Base-by-base conservation (phyloP, 768 basidiomycete species). In the Leccinum rimulosum region DNA sequence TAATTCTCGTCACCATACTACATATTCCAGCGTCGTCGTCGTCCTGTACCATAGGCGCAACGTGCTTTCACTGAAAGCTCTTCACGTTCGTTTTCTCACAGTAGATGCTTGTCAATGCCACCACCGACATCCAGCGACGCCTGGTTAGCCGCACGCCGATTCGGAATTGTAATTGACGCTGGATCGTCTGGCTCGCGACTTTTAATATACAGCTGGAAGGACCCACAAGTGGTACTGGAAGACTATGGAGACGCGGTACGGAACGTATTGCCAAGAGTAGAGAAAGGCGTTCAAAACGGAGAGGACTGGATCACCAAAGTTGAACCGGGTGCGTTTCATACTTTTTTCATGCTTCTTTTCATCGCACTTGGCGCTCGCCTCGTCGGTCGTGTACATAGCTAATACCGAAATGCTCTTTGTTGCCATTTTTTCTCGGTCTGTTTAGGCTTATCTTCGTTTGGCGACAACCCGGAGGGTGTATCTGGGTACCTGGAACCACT, bases 101-200 rank as follows among this genome's bases (percentile, higher is more conserved):
- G 61, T 70, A 52, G 33, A 68, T 68, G 69, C 54, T 63, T 52
- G 70, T 71, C 70, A 66, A 92, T 94, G 92, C 87, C 90, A 49
- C 89, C 92, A 52, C 87, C 89, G 59, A 84, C 81, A 58, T 82
- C 77, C 55, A 79, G 79, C 64, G 84, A 92, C 70, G 75, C 86
- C 61, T 94, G 92, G 92, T 82, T 91, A 57, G 75, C 82, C 60
- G 85, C 85, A 56, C 86, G 93, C 64, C 86, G 88, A 66, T 96
- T 93, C 74, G 94, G 93, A 60, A 83, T 98, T 60, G 95, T 98
- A 62, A 93, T 99, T 74, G 97, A 99, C 79, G 97, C 97, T 70
- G 97, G 97, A 61, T 97, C 95, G 72, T 98, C 95, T 25, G 97
- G 97, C 30, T 98, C 96, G 5, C 80, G 97, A 55, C 78, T 98